Evolutionary conservation across 2,329 filamentous ascomycete species (phyloP), one percentile per base, ranked within the genome.

Genomic region (Trichoderma hamatum): DNA sequence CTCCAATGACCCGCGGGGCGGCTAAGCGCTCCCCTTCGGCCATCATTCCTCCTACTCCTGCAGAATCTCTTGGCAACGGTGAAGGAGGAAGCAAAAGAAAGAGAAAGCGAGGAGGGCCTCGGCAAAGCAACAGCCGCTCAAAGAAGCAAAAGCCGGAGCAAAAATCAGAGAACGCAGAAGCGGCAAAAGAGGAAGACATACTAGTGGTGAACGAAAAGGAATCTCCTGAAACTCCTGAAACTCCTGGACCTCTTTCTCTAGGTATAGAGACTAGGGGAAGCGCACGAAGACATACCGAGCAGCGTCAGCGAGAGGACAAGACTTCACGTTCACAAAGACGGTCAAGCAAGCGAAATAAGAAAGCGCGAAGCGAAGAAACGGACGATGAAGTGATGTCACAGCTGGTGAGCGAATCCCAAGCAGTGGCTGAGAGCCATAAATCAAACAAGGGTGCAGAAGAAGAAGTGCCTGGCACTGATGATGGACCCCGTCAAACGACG

Each of bases 351-450:
- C 69, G 65, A 7, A 68, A 59, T 32, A 60, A 24, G 58, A 71
- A 51, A 28, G 69, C 67, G 39, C 76, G 80, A 59, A 73, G 70
- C 14, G 74, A 72, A 43, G 78, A 82, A 61, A 81, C 80, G 21
- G 81, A 82, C 49, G 80, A 82, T 59, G 81, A 82, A 70, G 70
- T 82, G 16, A 73, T 80, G 72, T 83, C 81, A 26, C 82, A 83
- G 69, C 73, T 82, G 28, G 77, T 80, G 24, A 77, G 75, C 13
- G 82, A 83, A 71, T 80, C 79, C n/a, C 74, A 77, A 30, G 81
- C 80, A 34, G 80, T 80, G 13, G 78, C 80, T 11, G 74, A 78
- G 43, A 76, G 74, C 69, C 76, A 68, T 46, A 60, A 62, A 72
- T 46, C 56, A 39, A 43, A 19, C 21, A 34, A 5, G 32, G 28